Evolutionary conservation across 2,329 filamentous ascomycete genomes (phyloP), one percentile per base, ranked within the genome.

Genomic region (Fonsecaea erecta): DNA sequence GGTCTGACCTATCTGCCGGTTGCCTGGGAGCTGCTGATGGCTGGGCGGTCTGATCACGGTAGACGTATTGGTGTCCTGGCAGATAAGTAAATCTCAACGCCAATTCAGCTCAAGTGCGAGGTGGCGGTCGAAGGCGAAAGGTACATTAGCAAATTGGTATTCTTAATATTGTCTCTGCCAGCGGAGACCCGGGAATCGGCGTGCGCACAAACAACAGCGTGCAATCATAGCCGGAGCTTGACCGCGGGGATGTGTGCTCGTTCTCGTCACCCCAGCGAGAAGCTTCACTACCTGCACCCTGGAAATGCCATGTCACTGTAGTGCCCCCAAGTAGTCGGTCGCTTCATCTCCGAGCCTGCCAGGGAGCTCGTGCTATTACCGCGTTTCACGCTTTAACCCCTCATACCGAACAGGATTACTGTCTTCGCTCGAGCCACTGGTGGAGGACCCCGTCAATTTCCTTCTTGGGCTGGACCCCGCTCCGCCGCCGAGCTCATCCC

Each of bases 401-500:
- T 69, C 65, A 64, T 68, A 68, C 63, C 68, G 68, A 64, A 62
- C 54, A 16, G 65, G 62, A 37, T 65, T 48, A 48, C 18, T 60
- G 60, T 69, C 68, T n/a, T 69, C 68, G 61, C 64, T 66, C 34
- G 65, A 69, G 60, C 60, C 63, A 68, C 65, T 66, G 28, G 65
- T 62, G 6, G 68, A 69, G n/a, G 68, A 69, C 34, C 58, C 65
- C 28, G 65, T 66, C 21, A 61, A 51, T 60, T 68, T 63, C 63
- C 68, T 63, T 54, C 63, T 68, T 64, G 63, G 65, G 63, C 62
- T 63, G 32, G 57, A 26, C 40, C 60, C 56, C 32, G 51, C 63
- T n/a, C 37, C 60, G 43, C 68, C 70, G 62, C 64, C 63, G 26
- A 68, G 53, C 54, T 71, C 70, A 60, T 73, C 71, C 51, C 57